Base-by-base conservation (phyloP, 2,329 filamentous ascomycete genomes). In the Aspergillus sp. region DNA sequence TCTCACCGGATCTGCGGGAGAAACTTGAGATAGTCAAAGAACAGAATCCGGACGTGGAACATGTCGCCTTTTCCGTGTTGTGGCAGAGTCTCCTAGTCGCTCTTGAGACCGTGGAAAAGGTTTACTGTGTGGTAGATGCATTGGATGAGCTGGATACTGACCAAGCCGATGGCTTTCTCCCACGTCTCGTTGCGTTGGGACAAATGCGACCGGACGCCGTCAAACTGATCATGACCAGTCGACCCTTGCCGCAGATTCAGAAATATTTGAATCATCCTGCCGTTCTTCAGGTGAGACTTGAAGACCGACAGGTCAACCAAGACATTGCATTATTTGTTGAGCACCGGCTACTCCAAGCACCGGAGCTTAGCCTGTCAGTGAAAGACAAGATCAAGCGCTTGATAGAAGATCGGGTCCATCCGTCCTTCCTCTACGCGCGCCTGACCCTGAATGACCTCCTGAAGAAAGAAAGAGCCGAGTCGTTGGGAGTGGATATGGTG, bases 61-160 rank as follows among this genome's bases (percentile, higher is more conserved):
- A 56, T 14, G 11, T 56, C 24, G 51, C 62, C 12, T 18, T 52
- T 11, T 55, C 36, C 16, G 62, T 66, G 22, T 54, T 68, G 6
- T 65, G 62, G 64, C 47, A 60, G 39, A 46, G 52, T 12, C 42
- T 66, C 9, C 45, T 42, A 6, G 29, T 52, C 12, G 64, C 3
- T 39, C 69, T 12, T 53, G 62, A 2, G 49, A 59, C 26, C 3
- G 14, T 46, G 18, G 16, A 46, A n/a, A 46, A 46, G 42, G 77
- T 71, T 0, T 81, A 77, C 51, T 77, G 75, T 31, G 70, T 82
- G 4, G 70, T 70, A 0, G 80, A 81, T 60, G 79, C 79, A 1
- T 67, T 82, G 6, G 81, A 82, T 59, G 80, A 83, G 63, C 81
- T 82, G 76, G 77, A 81, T 45, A 66, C 20, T 71, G 69, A 76